These are phyloP conservation scores for Colletotrichum trifolii DNA, from an alignment of 2,329 filamentous ascomycete species.

Conservation along the genomic window DNA sequence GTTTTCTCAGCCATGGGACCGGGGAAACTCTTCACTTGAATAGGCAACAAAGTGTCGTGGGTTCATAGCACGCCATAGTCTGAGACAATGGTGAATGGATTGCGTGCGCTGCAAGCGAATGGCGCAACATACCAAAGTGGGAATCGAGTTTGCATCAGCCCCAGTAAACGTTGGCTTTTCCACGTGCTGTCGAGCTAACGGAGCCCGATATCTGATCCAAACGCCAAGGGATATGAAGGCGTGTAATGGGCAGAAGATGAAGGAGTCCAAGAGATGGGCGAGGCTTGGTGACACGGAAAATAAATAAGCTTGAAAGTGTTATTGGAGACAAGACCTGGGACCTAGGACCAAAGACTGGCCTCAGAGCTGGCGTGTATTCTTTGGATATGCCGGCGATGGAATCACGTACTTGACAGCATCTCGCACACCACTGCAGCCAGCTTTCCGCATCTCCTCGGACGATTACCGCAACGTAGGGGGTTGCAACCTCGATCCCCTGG, in stretches of 20 bases:
- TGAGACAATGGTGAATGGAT: conserved; percentile 31
- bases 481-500: not conserved
- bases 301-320: too few relatives aligned
- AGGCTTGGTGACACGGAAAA: too few relatives aligned
- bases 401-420: too few relatives aligned
- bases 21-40: not conserved
- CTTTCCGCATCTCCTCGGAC: conserved; percentile 13
- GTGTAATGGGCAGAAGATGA: too few relatives aligned
- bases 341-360: not conserved
- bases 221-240: not conserved
- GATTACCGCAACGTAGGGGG: not conserved
- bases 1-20: too few relatives aligned
- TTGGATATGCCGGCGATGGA: too few relatives aligned
- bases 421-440: not conserved
- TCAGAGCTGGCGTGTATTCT: not conserved
- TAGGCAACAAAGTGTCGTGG: not conserved
- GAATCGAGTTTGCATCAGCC: conserved; percentile 11
- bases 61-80: conserved; percentile 26
- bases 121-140: conserved; percentile 22
- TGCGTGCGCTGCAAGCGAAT: conserved; percentile 31
- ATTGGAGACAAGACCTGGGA: too few relatives aligned
- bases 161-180: conserved; percentile 2
- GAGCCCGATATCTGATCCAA: not conserved
- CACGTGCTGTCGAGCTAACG: not conserved
- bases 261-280: too few relatives aligned